phyloP scores from a whole-genome alignment of 495 filamentous ascomycete species.

The Penicillium longicatenatum region DNA sequence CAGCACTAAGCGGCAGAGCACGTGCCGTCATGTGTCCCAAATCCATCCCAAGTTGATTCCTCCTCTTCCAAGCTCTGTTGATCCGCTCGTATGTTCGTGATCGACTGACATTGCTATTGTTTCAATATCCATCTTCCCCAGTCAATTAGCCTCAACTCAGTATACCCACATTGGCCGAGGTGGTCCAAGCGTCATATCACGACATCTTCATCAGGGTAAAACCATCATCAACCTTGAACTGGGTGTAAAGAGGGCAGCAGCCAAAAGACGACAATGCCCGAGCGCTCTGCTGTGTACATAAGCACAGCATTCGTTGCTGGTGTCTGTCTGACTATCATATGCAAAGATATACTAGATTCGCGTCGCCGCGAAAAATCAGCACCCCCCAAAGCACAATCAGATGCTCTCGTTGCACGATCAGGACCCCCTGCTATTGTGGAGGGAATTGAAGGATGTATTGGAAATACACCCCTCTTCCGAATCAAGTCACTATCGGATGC shows the following conservation, averaged over 20 bases:
- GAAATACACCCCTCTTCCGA: slow-evolving; percentile 86
- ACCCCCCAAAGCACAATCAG: slow-evolving; percentile 5
- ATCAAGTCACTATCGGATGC: slow-evolving; percentile 87
- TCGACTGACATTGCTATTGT: not conserved
- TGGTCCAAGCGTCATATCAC: slow-evolving; percentile 16
- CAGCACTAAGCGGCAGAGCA: not conserved
- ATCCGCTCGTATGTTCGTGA: not conserved
- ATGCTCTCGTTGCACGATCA: slow-evolving; percentile 30
- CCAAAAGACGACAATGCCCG: slow-evolving; percentile 22
- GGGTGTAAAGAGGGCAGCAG: not conserved
- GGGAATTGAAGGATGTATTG: slow-evolving; percentile 91
- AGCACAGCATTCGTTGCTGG: slow-evolving; percentile 74
- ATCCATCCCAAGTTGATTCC: not conserved
- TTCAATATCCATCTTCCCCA: not conserved
- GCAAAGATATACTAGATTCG: slow-evolving; percentile 68
- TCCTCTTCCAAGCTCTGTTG: too few species aligned
- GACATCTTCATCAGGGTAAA: slow-evolving; percentile 8
- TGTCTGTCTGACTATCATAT: slow-evolving; percentile 67
- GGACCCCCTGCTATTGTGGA: slow-evolving; percentile 53
- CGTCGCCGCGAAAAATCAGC: slow-evolving; percentile 45
- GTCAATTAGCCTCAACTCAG: not conserved
- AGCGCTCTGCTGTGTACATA: slow-evolving; percentile 47
- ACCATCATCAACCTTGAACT: not conserved
- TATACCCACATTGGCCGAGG: not conserved
- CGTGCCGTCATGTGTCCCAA: not conserved